Conservation (phyloP, 2,329 filamentous ascomycete species). For the Lizonia empirigonia region DNA sequence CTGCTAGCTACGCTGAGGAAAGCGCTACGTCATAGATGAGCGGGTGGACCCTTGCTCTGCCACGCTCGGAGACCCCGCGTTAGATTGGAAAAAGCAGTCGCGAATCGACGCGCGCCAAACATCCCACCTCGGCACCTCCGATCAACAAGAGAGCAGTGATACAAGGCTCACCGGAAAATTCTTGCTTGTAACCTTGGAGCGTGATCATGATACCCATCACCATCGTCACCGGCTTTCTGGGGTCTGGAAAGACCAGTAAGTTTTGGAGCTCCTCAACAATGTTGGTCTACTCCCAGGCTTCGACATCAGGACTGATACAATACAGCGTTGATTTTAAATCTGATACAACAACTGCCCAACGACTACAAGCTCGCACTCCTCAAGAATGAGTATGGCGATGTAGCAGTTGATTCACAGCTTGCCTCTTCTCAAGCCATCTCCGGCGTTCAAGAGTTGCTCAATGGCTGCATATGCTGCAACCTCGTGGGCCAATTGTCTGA, state of each 20-base stretch:
- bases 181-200: not conserved
- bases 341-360: constrained; percentile 85
- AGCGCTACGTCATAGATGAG: constrained; percentile 13
- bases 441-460: constrained; percentile 89
- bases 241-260: constrained; percentile 85
- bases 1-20: not conserved
- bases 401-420: constrained; percentile 91
- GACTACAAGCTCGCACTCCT: constrained; percentile 91
- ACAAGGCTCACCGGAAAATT: not conserved
- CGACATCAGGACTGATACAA: not conserved
- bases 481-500: constrained; percentile 88
- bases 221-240: constrained; percentile 94
- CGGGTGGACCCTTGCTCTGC: constrained; percentile 1
- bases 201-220: constrained; percentile 74
- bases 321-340: constrained; percentile 79
- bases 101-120: constrained; percentile 10
- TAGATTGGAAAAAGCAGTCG: constrained; percentile 15
- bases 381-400: constrained; percentile 97
- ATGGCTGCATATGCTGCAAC: constrained; percentile 99
- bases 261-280: constrained; percentile 5
- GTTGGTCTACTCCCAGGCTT: constrained; percentile 5
- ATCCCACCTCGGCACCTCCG: constrained; percentile 9
- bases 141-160: constrained; percentile 3
- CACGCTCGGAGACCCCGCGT: constrained; percentile 11
- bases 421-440: constrained; percentile 82